Evolutionary conservation across 2,329 filamentous ascomycete genomes (phyloP).

Genomic region (Massarina eburnea): DNA sequence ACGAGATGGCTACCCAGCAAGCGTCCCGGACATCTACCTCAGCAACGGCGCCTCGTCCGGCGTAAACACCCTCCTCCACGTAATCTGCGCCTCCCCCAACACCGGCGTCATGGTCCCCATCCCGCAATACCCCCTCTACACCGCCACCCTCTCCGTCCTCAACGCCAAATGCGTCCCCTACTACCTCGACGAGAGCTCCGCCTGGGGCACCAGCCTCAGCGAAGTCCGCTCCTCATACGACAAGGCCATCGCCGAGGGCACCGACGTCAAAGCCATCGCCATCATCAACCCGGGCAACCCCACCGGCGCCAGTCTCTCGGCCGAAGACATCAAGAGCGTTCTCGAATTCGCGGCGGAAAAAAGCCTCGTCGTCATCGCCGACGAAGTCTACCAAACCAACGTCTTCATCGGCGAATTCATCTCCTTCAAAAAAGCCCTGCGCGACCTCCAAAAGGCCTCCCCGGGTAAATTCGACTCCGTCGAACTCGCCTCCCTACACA

Average conservation of each 20-base stretch:
- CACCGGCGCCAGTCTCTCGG: slow-evolving; percentile 81
- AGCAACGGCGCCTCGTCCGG: slow-evolving; percentile 90
- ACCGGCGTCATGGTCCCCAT: slow-evolving; percentile 92
- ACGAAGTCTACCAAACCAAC: slow-evolving; percentile 99
- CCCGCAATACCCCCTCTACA: slow-evolving; percentile 97
- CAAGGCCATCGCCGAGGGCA: slow-evolving; percentile 73
- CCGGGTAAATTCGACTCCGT: slow-evolving; percentile 77
- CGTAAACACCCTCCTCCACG: slow-evolving; percentile 88
- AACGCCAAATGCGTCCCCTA: slow-evolving; percentile 90
- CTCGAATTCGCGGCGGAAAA: slow-evolving; percentile 83
- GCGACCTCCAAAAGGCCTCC: slow-evolving; percentile 71
- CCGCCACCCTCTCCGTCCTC: slow-evolving; percentile 82
- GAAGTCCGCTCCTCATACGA: slow-evolving; percentile 73
- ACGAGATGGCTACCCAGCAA: slow-evolving; percentile 84
- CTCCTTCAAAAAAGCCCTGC: slow-evolving; percentile 89
- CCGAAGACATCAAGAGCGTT: slow-evolving; percentile 79
- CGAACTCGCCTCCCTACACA: slow-evolving; percentile 90
- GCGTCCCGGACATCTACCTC: slow-evolving; percentile 82
- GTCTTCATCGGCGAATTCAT: slow-evolving; percentile 93
- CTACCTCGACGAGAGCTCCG: slow-evolving; percentile 81
- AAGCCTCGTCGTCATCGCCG: slow-evolving; percentile 85
- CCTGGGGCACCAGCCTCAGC: slow-evolving; percentile 86
- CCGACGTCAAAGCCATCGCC: slow-evolving; percentile 88
- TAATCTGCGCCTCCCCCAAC: slow-evolving; percentile 76
- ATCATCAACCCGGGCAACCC: slow-evolving; percentile 99